Conservation (phyloP, 768 basidiomycete genomes). For the Podaxis rugospora region DNA sequence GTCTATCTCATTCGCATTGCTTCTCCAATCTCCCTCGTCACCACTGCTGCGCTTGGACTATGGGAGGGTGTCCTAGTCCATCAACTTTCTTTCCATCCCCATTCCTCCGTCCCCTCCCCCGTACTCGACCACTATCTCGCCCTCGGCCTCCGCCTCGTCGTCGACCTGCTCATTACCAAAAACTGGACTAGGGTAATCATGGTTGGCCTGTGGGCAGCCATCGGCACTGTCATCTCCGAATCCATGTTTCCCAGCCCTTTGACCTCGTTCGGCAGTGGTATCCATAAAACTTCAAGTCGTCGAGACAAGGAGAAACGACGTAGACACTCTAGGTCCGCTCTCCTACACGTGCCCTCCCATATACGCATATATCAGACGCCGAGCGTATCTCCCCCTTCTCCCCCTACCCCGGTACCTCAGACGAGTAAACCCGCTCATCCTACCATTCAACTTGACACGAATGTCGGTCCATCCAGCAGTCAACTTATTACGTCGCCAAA, state of each 20-base stretch:
- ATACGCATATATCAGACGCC: constrained; percentile 24
- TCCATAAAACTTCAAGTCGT: not conserved
- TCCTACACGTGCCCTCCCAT: constrained; percentile 25
- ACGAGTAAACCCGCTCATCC: constrained; percentile 15
- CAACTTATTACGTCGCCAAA: not conserved
- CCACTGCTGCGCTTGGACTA: constrained; percentile 34
- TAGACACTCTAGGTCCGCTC: constrained; percentile 25
- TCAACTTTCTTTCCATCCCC: constrained; percentile 36
- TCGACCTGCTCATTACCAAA: constrained; percentile 38
- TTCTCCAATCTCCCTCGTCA: constrained; percentile 23
- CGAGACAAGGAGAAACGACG: constrained; percentile 21
- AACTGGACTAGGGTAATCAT: constrained; percentile 27
- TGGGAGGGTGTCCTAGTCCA: constrained; percentile 42
- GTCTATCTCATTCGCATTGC: constrained; percentile 25
- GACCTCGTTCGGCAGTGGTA: constrained; percentile 18
- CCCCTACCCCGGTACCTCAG: constrained; percentile 16
- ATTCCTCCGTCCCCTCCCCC: constrained; percentile 26
- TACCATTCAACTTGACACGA: constrained; percentile 18
- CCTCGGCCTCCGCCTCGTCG: constrained; percentile 36
- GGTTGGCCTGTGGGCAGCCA: constrained; percentile 32
- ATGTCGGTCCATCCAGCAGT: not conserved
- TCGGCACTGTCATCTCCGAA: constrained; percentile 31
- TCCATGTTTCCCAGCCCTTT: constrained; percentile 19
- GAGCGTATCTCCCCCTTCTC: constrained; percentile 15
- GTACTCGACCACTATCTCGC: constrained; percentile 36